Percentiles rank a stretch among this genome's conserved stretches.
phyloP scores from a whole-genome alignment of 192 early-diverging fungal genomes.

The Helicostylum pulchrum region DNA sequence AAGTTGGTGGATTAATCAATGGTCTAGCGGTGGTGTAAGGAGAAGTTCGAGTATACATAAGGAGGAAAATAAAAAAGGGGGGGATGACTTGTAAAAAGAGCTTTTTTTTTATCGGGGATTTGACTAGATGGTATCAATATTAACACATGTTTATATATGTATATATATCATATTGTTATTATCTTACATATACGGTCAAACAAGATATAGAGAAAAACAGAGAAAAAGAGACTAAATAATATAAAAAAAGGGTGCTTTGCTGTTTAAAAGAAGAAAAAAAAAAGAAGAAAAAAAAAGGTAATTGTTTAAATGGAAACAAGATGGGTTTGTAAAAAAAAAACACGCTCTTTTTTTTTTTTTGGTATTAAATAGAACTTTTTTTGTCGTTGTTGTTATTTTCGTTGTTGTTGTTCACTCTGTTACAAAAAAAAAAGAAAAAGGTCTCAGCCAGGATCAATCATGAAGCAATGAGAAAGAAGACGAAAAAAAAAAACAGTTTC shows the following conservation, averaged over 20 bases:
- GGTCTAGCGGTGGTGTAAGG: conserved; percentile 19
- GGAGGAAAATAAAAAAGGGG: neutral
- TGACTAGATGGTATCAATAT: conserved; percentile 5
- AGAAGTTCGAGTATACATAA: conserved; percentile 18
- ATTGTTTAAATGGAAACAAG: neutral
- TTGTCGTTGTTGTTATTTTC: neutral
- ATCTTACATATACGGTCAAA: neutral
- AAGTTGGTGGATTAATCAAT: conserved; percentile 57
- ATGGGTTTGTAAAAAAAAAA: neutral
- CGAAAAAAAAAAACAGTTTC: neutral
- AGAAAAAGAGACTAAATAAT: neutral
- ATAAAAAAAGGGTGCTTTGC: neutral
- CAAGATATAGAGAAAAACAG: neutral
- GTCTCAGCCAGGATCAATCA: conserved; percentile 17
- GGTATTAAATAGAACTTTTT: neutral
- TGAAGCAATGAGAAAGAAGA: conserved; percentile 15
- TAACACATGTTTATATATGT: neutral
- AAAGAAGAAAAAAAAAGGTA: neutral
- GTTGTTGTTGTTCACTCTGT: neutral
- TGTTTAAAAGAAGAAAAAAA: neutral
- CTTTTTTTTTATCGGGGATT: conserved; percentile 4
- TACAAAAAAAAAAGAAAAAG: neutral
- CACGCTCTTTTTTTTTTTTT: neutral
- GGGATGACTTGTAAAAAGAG: neutral
- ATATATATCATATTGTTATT: neutral